These are phyloP conservation scores for Heritiera fomes DNA, from an alignment of 345 rosid genomes.

Conservation along the genomic window DNA sequence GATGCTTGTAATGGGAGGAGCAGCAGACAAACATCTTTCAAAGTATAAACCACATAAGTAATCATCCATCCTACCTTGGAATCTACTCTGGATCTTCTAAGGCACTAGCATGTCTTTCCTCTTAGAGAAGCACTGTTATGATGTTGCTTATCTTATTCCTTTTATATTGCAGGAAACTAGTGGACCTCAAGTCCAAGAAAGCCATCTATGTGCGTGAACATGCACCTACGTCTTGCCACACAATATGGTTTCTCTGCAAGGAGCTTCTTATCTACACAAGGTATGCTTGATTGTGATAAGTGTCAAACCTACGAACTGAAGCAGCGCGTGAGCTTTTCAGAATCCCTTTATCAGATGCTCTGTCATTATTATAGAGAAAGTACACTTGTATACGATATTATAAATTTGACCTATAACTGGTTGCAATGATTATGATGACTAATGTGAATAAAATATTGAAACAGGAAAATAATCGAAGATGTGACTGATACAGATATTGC, in stretches of 20 bases:
- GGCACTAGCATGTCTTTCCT: not conserved
- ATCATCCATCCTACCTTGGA: not conserved
- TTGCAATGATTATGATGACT: slow-evolving; percentile 25
- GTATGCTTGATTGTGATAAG: slow-evolving; percentile 37
- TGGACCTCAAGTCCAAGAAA: slow-evolving; percentile 75
- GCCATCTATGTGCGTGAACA: slow-evolving; percentile 52
- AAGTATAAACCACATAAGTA: slow-evolving; percentile 36
- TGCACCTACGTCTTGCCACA: slow-evolving; percentile 67
- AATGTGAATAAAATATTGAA: slow-evolving; percentile 20
- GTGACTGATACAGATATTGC: slow-evolving; percentile 34
- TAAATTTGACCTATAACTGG: slow-evolving; percentile 15
- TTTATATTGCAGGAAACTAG: slow-evolving; percentile 60
- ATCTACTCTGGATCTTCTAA: not conserved
- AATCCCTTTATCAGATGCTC: not conserved
- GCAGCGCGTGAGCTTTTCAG: not conserved
- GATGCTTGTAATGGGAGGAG: slow-evolving; percentile 94
- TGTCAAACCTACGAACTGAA: not conserved
- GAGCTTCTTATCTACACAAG: slow-evolving; percentile 57
- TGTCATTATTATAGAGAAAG: not conserved
- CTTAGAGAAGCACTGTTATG: not conserved
- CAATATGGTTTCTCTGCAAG: slow-evolving; percentile 74
- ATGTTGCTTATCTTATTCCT: slow-evolving; percentile 18
- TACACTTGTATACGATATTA: slow-evolving; percentile 2
- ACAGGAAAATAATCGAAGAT: slow-evolving; percentile 47
- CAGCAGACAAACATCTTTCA: slow-evolving; percentile 65